Conservation (phyloP, 768 basidiomycete genomes). For the Amanita pseudoporphyria region DNA sequence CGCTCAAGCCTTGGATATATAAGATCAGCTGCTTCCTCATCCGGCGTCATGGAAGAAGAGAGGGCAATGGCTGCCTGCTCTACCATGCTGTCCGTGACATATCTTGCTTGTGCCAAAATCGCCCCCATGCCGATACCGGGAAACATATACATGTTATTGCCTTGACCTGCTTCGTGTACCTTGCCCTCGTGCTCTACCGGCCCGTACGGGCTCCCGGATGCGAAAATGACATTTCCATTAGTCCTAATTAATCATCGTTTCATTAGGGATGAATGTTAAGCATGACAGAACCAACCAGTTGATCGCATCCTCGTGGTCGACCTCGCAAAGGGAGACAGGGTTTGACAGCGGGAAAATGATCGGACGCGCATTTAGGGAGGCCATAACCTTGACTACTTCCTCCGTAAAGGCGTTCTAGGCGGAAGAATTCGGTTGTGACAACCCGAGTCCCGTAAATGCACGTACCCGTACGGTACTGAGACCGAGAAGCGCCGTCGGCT, state of each 20-base stretch:
- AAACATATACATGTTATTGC: conserved; percentile 76
- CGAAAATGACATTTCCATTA: conserved; percentile 58
- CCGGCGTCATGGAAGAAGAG: conserved; percentile 41
- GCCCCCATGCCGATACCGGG: conserved; percentile 53
- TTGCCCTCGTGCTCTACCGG: conserved; percentile 38
- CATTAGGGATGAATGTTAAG: not conserved
- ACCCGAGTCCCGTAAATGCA: conserved; percentile 2
- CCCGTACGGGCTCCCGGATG: conserved; percentile 64
- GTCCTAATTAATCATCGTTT: conserved; percentile 32
- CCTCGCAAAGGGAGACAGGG: conserved; percentile 51
- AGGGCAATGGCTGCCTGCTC: conserved; percentile 58
- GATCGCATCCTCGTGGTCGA: conserved; percentile 52
- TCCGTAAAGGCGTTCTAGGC: conserved; percentile 51
- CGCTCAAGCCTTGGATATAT: conserved; percentile 64
- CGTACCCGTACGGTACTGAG: conserved; percentile 48
- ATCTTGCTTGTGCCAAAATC: conserved; percentile 45
- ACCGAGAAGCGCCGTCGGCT: conserved; percentile 71
- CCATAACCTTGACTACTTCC: conserved; percentile 54
- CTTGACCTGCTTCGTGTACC: conserved; percentile 56
- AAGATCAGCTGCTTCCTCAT: conserved; percentile 44
- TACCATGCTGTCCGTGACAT: conserved; percentile 61
- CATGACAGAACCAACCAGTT: conserved; percentile 30
- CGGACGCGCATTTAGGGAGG: conserved; percentile 53
- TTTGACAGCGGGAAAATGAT: conserved; percentile 80
- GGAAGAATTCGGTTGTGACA: conserved; percentile 15